Conservation (phyloP, 139 green algal genomes). For the Chlorella sp. region DNA sequence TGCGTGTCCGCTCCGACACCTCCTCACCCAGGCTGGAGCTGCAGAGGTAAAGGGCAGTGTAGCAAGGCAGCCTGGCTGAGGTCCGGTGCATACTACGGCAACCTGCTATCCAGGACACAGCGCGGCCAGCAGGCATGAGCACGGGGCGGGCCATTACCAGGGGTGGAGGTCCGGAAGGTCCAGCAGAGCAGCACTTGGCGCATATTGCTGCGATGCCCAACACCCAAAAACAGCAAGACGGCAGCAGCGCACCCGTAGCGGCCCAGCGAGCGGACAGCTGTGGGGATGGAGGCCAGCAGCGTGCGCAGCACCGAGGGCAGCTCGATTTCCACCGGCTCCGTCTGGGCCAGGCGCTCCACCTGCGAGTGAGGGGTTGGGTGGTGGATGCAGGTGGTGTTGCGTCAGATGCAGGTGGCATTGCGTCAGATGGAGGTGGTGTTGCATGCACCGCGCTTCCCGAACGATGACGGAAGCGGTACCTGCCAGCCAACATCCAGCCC, state of each 20-base stretch:
- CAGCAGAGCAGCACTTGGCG: not conserved
- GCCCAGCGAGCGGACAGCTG: constrained; percentile 11
- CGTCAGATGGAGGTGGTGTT: too few relatives aligned
- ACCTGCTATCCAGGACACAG: not conserved
- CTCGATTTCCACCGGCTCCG: constrained; percentile 40
- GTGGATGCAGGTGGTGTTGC: too few relatives aligned
- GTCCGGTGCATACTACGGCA: too few relatives aligned
- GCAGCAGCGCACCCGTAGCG: constrained; percentile 9
- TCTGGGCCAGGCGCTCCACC: constrained; percentile 45
- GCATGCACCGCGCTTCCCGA: too few relatives aligned
- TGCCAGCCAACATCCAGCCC: too few relatives aligned
- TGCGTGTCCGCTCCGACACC: constrained; percentile 14
- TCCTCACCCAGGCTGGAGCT: constrained; percentile 20
- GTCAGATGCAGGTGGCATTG: too few relatives aligned
- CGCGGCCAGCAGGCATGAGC: too few relatives aligned
- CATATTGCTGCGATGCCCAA: not conserved
- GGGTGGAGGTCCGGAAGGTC: not conserved
- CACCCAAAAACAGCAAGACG: too few relatives aligned
- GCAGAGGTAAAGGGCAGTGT: not conserved
- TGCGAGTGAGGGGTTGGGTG: not conserved
- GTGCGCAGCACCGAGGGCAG: constrained; percentile 25
- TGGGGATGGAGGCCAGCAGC: constrained; percentile 11
- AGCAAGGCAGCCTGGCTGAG: too few relatives aligned
- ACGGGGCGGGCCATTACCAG: too few relatives aligned
- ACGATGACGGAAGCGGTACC: too few relatives aligned